phyloP scores from a whole-genome alignment of 768 basidiomycete genomes.

The Boletus sp. region DNA sequence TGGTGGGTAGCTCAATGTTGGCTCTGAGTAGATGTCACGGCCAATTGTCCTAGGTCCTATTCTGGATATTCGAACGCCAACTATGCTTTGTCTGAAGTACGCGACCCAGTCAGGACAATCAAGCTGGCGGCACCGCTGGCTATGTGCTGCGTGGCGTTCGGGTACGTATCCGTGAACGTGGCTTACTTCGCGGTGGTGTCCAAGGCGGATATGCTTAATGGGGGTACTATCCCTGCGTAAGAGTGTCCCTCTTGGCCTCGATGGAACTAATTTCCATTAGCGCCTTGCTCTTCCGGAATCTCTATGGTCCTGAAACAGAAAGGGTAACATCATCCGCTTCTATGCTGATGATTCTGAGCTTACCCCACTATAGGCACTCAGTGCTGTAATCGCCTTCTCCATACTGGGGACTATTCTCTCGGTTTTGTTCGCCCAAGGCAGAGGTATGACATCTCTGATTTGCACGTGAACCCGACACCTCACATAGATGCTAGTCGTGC shows the following conservation, averaged over 20 bases:
- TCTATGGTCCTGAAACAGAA: constrained; percentile 62
- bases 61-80: constrained; percentile 74
- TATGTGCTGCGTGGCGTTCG: constrained; percentile 51
- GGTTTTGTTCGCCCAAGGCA: constrained; percentile 61
- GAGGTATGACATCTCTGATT: constrained; percentile 42
- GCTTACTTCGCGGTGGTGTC: constrained; percentile 76
- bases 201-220: constrained; percentile 62
- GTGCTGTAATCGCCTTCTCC: constrained; percentile 60
- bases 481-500: constrained; percentile 47
- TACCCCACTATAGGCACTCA: constrained; percentile 44
- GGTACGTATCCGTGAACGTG: constrained; percentile 64
- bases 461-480: neutral
- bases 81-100: constrained; percentile 68
- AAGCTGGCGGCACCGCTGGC: constrained; percentile 68
- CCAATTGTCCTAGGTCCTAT: constrained; percentile 50
- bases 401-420: constrained; percentile 63
- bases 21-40: neutral
- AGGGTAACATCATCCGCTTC: constrained; percentile 36
- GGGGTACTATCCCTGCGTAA: constrained; percentile 64
- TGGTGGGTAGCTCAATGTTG: constrained; percentile 41
- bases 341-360: neutral
- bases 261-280: constrained; percentile 27
- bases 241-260: constrained; percentile 18
- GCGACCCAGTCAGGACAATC: constrained; percentile 53
- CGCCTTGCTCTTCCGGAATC: constrained; percentile 70